phyloP scores from a whole-genome alignment of 345 rosid species.

The Salix dunnii region DNA sequence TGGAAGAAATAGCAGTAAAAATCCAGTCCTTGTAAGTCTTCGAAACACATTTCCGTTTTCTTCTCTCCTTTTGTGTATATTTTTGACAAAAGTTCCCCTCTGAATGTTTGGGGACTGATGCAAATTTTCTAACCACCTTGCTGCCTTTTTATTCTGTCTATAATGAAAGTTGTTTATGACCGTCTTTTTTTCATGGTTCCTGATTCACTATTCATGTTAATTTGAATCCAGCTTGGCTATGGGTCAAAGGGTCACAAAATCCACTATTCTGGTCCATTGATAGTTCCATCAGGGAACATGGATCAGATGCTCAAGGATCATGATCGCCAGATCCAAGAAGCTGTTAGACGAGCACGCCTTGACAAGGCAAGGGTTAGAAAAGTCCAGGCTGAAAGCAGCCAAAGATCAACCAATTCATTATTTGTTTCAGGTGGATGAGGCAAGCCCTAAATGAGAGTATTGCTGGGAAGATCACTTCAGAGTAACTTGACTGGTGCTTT shows the following conservation, averaged over 20 bases:
- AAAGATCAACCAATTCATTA: conserved; percentile 54
- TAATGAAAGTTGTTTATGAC: background rate
- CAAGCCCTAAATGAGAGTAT: conserved; percentile 16
- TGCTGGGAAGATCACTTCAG: conserved; percentile 19
- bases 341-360: conserved; percentile 74
- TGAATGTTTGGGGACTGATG: no score
- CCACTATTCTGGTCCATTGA: conserved; percentile 91
- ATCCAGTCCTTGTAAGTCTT: conserved; percentile 71
- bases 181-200: background rate
- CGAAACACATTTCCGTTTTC: background rate
- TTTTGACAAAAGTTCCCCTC: background rate
- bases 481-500: conserved; percentile 23
- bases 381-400: conserved; percentile 60
- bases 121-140: background rate
- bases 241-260: conserved; percentile 91
- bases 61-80: background rate
- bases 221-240: conserved; percentile 56
- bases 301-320: conserved; percentile 96
- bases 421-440: conserved; percentile 76
- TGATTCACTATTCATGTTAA: background rate
- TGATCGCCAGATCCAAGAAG: conserved; percentile 96
- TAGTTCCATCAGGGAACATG: conserved; percentile 81
- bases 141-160: background rate
- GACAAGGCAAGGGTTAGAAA: conserved; percentile 81
- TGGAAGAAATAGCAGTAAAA: conserved; percentile 57